phyloP scores from a whole-genome alignment of 345 rosid species.

The Euphorbia lathyris region DNA sequence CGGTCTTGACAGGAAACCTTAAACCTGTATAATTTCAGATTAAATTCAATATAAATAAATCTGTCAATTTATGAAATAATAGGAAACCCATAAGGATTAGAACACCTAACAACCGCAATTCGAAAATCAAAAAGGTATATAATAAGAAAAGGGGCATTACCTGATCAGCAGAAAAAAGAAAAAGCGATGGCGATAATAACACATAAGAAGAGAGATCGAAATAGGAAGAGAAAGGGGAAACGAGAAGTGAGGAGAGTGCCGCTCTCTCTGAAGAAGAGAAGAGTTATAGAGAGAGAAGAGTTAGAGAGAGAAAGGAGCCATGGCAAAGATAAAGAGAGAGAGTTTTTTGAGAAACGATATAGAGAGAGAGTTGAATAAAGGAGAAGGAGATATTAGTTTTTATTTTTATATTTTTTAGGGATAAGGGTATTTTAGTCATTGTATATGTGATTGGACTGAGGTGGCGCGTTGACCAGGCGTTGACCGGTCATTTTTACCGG shows the following conservation, averaged over 20 bases:
- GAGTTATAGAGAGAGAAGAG: too few species aligned
- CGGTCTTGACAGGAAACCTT: constrained; percentile 39
- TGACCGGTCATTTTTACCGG: too few species aligned
- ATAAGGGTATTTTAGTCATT: too few species aligned
- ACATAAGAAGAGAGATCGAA: neutral
- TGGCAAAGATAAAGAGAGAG: too few species aligned
- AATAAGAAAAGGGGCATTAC: neutral
- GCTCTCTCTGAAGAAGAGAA: neutral
- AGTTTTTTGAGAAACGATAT: too few species aligned
- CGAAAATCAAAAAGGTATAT: neutral
- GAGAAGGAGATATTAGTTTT: too few species aligned
- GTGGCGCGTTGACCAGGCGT: too few species aligned
- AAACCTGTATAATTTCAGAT: constrained; percentile 1
- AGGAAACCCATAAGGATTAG: neutral
- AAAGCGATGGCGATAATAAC: neutral
- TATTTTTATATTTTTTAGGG: too few species aligned
- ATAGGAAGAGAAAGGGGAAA: neutral
- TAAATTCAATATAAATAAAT: neutral
- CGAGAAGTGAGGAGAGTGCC: neutral
- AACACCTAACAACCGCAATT: neutral
- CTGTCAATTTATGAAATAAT: neutral
- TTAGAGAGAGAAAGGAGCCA: too few species aligned
- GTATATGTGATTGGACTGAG: too few species aligned
- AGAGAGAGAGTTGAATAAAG: too few species aligned
- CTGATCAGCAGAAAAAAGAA: neutral